Evolutionary conservation across 139 green algal species (phyloP).

Genomic region (Tetraselmis striata): DNA sequence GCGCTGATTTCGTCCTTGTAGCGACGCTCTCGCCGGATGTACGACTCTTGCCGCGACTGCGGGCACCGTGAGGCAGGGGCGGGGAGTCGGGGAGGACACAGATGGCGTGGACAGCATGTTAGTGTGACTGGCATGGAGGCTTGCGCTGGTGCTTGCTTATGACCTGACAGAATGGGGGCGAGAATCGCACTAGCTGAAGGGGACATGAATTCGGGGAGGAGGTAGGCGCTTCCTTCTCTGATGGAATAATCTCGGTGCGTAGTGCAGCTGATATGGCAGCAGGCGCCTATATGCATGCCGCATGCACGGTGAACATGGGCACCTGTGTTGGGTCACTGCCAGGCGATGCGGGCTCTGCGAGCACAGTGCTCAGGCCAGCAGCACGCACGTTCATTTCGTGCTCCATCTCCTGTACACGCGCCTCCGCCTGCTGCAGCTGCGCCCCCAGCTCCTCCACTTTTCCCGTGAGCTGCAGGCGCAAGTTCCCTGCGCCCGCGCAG

Average conservation of each 20-base stretch:
- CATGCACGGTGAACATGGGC: background rate
- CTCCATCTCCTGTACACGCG: background rate
- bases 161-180: too few species aligned
- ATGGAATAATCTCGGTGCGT: too few species aligned
- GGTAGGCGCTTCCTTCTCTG: too few species aligned
- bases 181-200: too few species aligned
- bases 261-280: too few species aligned
- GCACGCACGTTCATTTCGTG: background rate
- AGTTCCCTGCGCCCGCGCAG: background rate
- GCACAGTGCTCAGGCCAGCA: too few species aligned
- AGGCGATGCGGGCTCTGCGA: too few species aligned
- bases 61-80: background rate
- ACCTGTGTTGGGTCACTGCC: background rate
- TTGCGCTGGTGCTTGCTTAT: too few species aligned
- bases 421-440: background rate
- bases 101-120: too few species aligned
- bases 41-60: background rate
- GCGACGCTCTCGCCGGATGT: background rate
- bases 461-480: background rate
- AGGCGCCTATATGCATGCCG: background rate
- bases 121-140: too few species aligned
- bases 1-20: background rate
- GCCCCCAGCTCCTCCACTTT: background rate
- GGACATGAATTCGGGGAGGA: too few species aligned
- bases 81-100: too few species aligned